phyloP scores from a whole-genome alignment of 2,329 filamentous ascomycete genomes.

The Colletotrichum sp. region DNA sequence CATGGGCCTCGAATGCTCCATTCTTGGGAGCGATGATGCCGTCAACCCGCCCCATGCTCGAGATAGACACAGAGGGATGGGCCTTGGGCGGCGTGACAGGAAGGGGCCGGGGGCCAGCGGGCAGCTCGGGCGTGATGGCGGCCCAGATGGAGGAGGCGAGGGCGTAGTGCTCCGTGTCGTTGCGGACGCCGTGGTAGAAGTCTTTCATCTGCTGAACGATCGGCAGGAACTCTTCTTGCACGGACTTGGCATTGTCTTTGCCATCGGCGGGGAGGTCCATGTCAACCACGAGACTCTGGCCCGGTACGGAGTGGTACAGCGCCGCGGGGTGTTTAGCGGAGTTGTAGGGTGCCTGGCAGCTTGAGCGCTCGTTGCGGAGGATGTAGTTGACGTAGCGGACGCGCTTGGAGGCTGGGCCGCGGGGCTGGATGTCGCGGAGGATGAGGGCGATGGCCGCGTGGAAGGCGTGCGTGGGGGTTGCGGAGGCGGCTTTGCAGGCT shows the following conservation, averaged over 20 bases:
- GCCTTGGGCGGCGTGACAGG: constrained; percentile 29
- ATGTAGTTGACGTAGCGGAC: constrained; percentile 34
- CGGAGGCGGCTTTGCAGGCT: constrained; percentile 21
- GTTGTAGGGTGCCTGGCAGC: constrained; percentile 27
- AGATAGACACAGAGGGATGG: constrained; percentile 32
- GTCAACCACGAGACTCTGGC: constrained; percentile 27
- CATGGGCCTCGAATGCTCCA: constrained; percentile 29
- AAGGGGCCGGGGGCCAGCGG: not conserved
- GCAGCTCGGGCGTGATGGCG: constrained; percentile 13
- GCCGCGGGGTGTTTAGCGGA: constrained; percentile 25
- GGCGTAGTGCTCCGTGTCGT: constrained; percentile 32
- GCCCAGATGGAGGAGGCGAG: constrained; percentile 28
- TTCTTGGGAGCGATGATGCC: constrained; percentile 29
- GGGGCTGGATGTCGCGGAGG: constrained; percentile 28
- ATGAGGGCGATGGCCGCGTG: constrained; percentile 35
- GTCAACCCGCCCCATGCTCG: constrained; percentile 40
- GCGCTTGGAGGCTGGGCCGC: not conserved
- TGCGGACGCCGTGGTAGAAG: constrained; percentile 31
- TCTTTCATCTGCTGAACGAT: constrained; percentile 27
- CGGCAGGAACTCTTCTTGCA: constrained; percentile 24
- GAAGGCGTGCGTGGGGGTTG: constrained; percentile 34
- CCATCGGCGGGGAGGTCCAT: constrained; percentile 20
- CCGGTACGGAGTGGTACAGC: constrained; percentile 35
- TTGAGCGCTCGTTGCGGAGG: constrained; percentile 32
- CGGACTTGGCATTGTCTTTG: not conserved